These are phyloP conservation scores for Planoprotostelium fungivorum DNA, from an alignment of 78 protist species.

Conservation along the genomic window DNA sequence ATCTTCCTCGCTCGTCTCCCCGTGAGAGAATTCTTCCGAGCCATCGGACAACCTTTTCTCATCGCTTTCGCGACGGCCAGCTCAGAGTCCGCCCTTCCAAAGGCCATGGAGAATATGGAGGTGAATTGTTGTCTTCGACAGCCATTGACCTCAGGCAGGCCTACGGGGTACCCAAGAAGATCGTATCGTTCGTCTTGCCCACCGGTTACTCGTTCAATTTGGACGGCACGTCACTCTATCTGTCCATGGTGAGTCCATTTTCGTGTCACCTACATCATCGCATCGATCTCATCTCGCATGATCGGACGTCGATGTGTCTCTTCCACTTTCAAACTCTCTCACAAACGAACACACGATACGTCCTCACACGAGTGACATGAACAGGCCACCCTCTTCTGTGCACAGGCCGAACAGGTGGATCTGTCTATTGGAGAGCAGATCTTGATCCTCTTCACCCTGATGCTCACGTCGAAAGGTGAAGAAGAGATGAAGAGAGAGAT, in stretches of 20 bases:
- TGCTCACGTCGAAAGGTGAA: neutral
- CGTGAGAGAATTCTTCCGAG: neutral
- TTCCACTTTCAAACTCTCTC: too few species aligned
- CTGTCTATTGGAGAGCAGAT: neutral
- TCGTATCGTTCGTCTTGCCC: neutral
- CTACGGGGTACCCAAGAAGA: neutral
- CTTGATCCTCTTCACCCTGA: neutral
- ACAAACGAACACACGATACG: too few species aligned
- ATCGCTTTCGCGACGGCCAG: neutral
- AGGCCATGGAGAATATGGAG: neutral
- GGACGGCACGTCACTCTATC: neutral
- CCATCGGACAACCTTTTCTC: neutral
- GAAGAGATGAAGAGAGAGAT: too few species aligned
- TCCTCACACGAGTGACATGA: neutral
- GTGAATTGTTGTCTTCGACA: neutral
- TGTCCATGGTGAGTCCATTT: neutral
- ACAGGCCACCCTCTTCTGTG: neutral
- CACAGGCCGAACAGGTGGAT: neutral
- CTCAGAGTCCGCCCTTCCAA: neutral
- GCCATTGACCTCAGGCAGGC: neutral
- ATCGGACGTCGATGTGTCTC: too few species aligned
- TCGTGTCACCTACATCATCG: neutral
- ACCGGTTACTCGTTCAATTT: neutral
- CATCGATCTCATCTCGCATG: neutral
- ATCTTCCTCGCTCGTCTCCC: neutral